phyloP scores from a whole-genome alignment of 495 filamentous ascomycete species.

The Monascus purpureus region DNA sequence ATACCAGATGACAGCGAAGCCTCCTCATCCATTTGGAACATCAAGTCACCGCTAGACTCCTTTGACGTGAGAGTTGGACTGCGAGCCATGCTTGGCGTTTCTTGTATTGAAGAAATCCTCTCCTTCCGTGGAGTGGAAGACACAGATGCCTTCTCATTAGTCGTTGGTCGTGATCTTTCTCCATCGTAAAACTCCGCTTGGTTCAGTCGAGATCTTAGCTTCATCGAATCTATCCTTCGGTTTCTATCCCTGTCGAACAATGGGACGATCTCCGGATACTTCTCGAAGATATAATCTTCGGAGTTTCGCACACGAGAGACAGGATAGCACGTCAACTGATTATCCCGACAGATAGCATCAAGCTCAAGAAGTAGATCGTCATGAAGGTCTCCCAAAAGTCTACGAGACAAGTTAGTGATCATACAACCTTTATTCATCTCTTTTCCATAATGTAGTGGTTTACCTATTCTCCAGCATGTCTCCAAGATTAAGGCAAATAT shows the following conservation, averaged over 20 bases:
- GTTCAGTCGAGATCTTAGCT: conserved; percentile 42
- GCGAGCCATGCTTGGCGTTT: conserved; percentile 24
- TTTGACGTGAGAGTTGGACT: conserved; percentile 52
- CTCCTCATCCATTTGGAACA: conserved; percentile 94
- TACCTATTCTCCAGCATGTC: conserved; percentile 77
- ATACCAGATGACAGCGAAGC: conserved; percentile 16
- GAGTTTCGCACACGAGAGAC: conserved; percentile 61
- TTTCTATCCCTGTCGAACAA: conserved; percentile 37
- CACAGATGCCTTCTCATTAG: conserved; percentile 34
- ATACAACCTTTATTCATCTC: conserved; percentile 1
- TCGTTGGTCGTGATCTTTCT: conserved; percentile 24
- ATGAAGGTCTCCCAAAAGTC: conserved; percentile 72
- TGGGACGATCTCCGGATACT: conserved; percentile 50
- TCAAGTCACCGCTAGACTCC: conserved; percentile 57
- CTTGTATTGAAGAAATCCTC: conserved; percentile 31
- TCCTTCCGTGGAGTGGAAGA: conserved; percentile 42
- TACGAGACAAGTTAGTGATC: conserved; percentile 13
- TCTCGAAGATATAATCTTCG: conserved; percentile 54
- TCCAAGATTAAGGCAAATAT: conserved; percentile 82
- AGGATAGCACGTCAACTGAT: conserved; percentile 63
- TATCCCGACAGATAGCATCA: conserved; percentile 62
- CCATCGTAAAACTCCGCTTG: conserved; percentile 43
- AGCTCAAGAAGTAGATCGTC: conserved; percentile 66
- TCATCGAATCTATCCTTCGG: conserved; percentile 44
- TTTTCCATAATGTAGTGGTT: conserved; percentile 4